These are phyloP conservation scores for Trametes sanguinea DNA, from an alignment of 768 basidiomycete species.

Conservation along the genomic window DNA sequence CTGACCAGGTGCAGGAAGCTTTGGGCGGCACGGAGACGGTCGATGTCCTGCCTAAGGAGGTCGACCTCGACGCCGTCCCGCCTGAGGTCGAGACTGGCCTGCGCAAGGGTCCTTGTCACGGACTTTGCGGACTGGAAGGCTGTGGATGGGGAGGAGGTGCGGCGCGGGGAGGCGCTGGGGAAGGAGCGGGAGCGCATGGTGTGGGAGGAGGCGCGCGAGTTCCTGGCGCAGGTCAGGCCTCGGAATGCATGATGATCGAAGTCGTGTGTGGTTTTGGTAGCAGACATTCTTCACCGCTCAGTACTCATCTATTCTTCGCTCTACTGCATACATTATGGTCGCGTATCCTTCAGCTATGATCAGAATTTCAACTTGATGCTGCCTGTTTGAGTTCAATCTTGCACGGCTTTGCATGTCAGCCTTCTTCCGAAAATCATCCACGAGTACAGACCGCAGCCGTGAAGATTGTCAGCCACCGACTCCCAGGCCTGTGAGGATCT, in stretches of 20 bases:
- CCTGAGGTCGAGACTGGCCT: conserved; percentile 47
- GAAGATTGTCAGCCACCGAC: not conserved
- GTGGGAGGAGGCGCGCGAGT: conserved; percentile 57
- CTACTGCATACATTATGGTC: too few species aligned
- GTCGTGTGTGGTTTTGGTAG: not conserved
- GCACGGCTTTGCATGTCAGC: not conserved
- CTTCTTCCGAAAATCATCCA: not conserved
- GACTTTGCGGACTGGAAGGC: conserved; percentile 74
- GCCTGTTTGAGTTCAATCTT: not conserved
- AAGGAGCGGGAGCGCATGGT: conserved; percentile 80
- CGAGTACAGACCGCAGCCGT: not conserved
- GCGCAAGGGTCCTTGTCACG: conserved; percentile 46
- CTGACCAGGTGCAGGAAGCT: not conserved
- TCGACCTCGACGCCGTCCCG: conserved; percentile 47
- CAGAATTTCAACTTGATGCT: not conserved
- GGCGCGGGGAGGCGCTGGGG: conserved; percentile 52
- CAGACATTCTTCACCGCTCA: not conserved
- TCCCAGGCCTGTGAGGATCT: not conserved
- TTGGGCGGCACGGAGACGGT: conserved; percentile 4
- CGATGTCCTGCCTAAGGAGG: conserved; percentile 37
- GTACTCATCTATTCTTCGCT: too few species aligned
- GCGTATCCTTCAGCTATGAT: not conserved
- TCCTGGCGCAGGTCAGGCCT: conserved; percentile 25
- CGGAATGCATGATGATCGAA: not conserved
- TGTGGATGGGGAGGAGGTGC: conserved; percentile 72